Evolutionary conservation across 768 basidiomycete species (phyloP).

Genomic region (Boletellus ananas): DNA sequence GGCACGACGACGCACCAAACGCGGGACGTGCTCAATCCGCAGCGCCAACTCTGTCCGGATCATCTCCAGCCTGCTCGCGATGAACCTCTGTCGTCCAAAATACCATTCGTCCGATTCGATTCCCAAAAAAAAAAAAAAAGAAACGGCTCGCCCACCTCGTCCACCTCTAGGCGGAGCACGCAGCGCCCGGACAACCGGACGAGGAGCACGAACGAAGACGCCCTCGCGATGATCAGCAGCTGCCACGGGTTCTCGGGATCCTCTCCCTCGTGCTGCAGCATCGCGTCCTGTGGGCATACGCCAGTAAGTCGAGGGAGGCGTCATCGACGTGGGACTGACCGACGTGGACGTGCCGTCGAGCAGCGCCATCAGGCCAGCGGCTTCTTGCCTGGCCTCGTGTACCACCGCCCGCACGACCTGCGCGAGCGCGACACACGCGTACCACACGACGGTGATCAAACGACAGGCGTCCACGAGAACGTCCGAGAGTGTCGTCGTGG

Average conservation of each 20-base stretch:
- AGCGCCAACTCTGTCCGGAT: constrained; percentile 15
- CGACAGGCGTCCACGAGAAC: constrained; percentile 5
- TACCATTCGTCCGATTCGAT: too few species aligned
- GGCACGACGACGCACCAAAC: constrained; percentile 11
- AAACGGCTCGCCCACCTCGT: constrained; percentile 7
- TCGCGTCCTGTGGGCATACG: constrained; percentile 1
- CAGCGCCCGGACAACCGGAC: constrained; percentile 16
- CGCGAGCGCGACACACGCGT: constrained; percentile 10
- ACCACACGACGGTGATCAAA: constrained; percentile 4
- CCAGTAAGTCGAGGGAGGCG: not conserved
- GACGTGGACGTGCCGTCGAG: constrained; percentile 7
- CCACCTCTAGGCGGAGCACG: constrained; percentile 23
- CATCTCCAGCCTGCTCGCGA: constrained; percentile 17
- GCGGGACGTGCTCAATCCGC: constrained; percentile 9
- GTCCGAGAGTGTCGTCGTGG: constrained; percentile 2
- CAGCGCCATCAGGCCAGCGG: constrained; percentile 10
- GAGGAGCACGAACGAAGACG: constrained; percentile 20
- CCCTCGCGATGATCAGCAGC: constrained; percentile 20
- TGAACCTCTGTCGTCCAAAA: constrained; percentile 9
- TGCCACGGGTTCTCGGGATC: constrained; percentile 2
- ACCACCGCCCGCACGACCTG: constrained; percentile 9
- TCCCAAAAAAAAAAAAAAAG: too few species aligned
- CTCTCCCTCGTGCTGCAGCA: not conserved
- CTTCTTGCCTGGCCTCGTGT: constrained; percentile 16
- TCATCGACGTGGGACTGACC: constrained; percentile 7